phyloP scores from a whole-genome alignment of 352 stramenopile species.

The Pythium volutum region DNA sequence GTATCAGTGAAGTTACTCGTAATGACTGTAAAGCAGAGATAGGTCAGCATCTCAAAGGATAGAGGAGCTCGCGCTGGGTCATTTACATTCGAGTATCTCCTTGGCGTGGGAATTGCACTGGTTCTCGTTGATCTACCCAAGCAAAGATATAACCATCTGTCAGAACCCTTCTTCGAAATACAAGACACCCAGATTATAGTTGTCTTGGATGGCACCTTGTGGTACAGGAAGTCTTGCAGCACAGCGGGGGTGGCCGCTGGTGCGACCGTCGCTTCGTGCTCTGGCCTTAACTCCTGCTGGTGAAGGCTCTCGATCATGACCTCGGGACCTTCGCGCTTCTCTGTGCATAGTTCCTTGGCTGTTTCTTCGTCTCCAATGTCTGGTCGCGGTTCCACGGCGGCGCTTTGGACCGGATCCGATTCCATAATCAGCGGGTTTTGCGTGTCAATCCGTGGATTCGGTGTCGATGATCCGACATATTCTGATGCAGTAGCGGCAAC shows the following conservation, averaged over 20 bases:
- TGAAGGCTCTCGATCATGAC: background rate
- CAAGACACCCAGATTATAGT: too few species aligned
- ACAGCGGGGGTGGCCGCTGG: background rate
- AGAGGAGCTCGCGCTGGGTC: background rate
- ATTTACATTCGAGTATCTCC: conserved; percentile 58
- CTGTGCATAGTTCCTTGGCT: background rate
- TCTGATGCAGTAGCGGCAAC: background rate
- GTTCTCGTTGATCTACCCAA: conserved; percentile 43
- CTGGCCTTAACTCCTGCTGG: background rate
- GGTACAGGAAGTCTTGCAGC: conserved; percentile 13
- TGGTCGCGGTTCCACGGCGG: background rate
- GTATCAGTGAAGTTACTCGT: conserved; percentile 31
- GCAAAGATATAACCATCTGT: background rate
- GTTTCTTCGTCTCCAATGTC: background rate
- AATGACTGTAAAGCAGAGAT: background rate
- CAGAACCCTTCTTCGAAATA: too few species aligned
- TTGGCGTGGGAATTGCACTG: conserved; percentile 47
- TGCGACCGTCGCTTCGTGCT: background rate
- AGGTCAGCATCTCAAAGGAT: background rate
- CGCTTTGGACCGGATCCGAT: background rate
- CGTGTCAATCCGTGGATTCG: background rate
- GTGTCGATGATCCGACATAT: background rate
- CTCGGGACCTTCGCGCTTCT: background rate
- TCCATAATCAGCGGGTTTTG: conserved; percentile 2
- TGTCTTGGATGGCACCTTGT: conserved; percentile 12